Evolutionary conservation across 1,284 basidiomycete genomes (phyloP), one percentile per base, ranked within the genome.

Genomic region (Kalmanozyma brasiliensis): DNA sequence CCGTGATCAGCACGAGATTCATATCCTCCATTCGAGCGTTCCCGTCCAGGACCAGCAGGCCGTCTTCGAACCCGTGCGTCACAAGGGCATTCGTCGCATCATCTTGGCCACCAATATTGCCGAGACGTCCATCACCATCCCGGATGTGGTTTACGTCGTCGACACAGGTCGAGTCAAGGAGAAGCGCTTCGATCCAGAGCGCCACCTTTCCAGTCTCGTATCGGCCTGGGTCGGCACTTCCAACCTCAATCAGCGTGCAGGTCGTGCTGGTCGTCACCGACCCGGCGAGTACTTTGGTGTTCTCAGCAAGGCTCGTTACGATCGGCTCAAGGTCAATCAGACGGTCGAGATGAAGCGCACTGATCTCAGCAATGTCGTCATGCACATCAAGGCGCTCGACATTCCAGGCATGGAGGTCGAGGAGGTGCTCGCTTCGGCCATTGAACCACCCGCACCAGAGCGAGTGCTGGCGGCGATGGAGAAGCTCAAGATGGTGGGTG

Each of bases 81-180:
- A 69, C 52, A 36, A 59, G 20, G 91, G 92, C 17, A 87, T 94
- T 19, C 89, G 94, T 62, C 67, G 77, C 8, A 74, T 98, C 79
- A 95, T 97, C 72, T 86, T 97, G 36, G 88, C 94, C 3, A 98
- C 94, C 42, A 98, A 97, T 83, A 95, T 98, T 60, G 95, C 94
- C 13, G 94, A 98, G 84, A 96, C 74, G 10, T 70, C 66, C 2
- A 87, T 98, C 73, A 98, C 94, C 1, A 97, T 98, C 71, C 94
- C 94, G 1, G 92, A 97, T 78, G 93, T 97, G 24, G 93, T 96
- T 7, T 94, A 93, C 79, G 94, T 98, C 44, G 89, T 97, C 41
- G 94, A 98, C 80, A 88, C 91, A 0, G 94, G 87, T 22, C 90
- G 90, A 78, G 87, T 94, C 80, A 96, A 95, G 84, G 93, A 97